A percentile compares a stretch with the other conserved stretches of the same genome.
Conservation (phyloP, 768 basidiomycete species). For the Lenzites betulinus region DNA sequence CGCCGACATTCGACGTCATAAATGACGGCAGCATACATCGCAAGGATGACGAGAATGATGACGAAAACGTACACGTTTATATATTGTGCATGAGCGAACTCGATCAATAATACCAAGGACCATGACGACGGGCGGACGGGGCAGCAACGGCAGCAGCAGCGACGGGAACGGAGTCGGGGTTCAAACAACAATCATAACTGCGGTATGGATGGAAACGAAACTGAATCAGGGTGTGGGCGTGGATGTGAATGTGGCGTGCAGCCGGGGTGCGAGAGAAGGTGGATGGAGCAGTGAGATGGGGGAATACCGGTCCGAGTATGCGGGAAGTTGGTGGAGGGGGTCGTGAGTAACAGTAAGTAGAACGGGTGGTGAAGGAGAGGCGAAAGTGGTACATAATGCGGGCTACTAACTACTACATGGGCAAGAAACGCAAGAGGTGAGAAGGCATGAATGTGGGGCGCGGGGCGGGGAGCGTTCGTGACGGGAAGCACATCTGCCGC, state of each 20-base stretch:
- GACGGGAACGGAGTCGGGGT: not conserved
- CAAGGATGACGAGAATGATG: not conserved
- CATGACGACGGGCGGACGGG: no score
- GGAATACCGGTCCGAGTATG: slow-evolving; percentile 2
- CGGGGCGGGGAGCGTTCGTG: not conserved
- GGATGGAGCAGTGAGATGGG: not conserved
- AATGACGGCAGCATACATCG: not conserved
- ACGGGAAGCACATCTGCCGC: not conserved
- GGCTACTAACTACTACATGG: slow-evolving; percentile 17
- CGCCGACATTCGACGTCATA: no score
- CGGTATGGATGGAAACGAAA: not conserved
- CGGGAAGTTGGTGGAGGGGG: not conserved
- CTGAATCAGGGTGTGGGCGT: not conserved
- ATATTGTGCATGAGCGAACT: slow-evolving; percentile 6
- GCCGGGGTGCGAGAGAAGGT: not conserved
- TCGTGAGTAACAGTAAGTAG: no score
- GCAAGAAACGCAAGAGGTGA: slow-evolving; percentile 3
- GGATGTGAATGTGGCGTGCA: not conserved
- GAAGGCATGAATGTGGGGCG: not conserved
- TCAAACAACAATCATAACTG: slow-evolving; percentile 3
- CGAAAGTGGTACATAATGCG: slow-evolving; percentile 4
- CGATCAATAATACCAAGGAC: slow-evolving; percentile 13
- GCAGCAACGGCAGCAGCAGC: not conserved
- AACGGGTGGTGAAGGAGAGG: not conserved
- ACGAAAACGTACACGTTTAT: slow-evolving; percentile 14